phyloP scores from a whole-genome alignment of 225 moss, liverwort and hornwort species.

The Polytrichum formosum region DNA sequence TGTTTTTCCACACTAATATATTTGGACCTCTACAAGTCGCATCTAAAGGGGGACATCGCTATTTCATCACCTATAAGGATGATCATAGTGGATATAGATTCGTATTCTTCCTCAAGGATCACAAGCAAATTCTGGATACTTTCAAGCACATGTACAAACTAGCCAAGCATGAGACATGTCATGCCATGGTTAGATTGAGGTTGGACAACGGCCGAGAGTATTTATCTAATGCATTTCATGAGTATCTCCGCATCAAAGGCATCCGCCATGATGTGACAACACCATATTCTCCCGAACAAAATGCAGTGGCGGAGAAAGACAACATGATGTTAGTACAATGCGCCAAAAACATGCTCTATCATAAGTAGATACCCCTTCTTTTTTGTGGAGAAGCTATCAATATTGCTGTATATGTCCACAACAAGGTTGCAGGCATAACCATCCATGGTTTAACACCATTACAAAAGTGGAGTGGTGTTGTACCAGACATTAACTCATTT shows the following conservation, averaged over 20 bases:
- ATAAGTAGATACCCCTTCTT: neutral
- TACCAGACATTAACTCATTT: too few species aligned
- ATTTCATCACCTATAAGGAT: too few species aligned
- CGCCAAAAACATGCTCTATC: neutral
- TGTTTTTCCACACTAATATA: too few species aligned
- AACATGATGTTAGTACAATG: neutral
- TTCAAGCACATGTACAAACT: too few species aligned
- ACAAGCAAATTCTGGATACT: too few species aligned
- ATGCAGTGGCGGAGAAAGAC: neutral
- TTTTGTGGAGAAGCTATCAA: neutral
- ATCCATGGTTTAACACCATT: neutral
- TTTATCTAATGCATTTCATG: neutral
- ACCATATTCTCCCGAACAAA: neutral
- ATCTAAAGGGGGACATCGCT: too few species aligned
- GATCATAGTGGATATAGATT: too few species aligned
- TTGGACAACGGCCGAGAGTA: neutral
- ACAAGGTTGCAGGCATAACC: neutral
- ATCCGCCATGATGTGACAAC: neutral
- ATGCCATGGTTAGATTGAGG: too few species aligned
- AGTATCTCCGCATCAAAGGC: neutral
- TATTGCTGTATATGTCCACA: neutral
- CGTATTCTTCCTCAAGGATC: too few species aligned
- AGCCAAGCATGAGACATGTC: too few species aligned
- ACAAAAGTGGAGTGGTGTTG: neutral
- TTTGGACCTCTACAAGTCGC: too few species aligned